These are phyloP conservation scores for Tetracladium maxilliforme DNA, from an alignment of 2,329 filamentous ascomycete genomes.

Conservation along the genomic window DNA sequence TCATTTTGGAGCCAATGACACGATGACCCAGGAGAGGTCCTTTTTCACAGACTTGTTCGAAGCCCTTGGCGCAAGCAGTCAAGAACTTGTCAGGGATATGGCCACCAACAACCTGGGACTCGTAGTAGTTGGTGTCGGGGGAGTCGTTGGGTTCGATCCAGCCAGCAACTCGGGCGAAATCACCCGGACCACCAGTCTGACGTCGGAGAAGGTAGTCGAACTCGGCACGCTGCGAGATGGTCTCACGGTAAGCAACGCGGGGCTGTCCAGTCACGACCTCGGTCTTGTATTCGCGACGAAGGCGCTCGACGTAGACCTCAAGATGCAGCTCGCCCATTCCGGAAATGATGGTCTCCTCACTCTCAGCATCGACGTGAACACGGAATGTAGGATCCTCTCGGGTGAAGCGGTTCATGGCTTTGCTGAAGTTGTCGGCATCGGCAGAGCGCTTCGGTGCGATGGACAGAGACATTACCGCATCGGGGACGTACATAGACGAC, in stretches of 20 bases:
- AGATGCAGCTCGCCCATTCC: slow-evolving; percentile 97
- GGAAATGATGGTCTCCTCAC: slow-evolving; percentile 92
- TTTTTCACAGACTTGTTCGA: slow-evolving; percentile 67
- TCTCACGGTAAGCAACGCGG: slow-evolving; percentile 94
- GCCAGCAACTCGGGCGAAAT: slow-evolving; percentile 84
- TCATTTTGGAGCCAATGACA: slow-evolving; percentile 80
- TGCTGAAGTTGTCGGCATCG: slow-evolving; percentile 88
- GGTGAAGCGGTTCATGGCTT: slow-evolving; percentile 98
- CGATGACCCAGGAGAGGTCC: slow-evolving; percentile 86
- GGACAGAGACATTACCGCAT: slow-evolving; percentile 93
- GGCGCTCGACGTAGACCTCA: slow-evolving; percentile 94
- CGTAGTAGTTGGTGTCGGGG: slow-evolving; percentile 66
- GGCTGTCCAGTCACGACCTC: slow-evolving; percentile 93
- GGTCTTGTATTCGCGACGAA: slow-evolving; percentile 91
- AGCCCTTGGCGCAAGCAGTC: slow-evolving; percentile 89
- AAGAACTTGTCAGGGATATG: slow-evolving; percentile 93
- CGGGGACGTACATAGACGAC: slow-evolving; percentile 96
- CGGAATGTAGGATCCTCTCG: slow-evolving; percentile 97
- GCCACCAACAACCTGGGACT: slow-evolving; percentile 77
- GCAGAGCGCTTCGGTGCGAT: slow-evolving; percentile 92
- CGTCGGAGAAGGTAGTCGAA: slow-evolving; percentile 94
- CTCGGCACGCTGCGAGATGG: slow-evolving; percentile 61
- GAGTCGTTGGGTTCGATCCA: slow-evolving; percentile 75
- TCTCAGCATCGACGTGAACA: slow-evolving; percentile 82
- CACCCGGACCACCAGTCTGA: slow-evolving; percentile 88